Conservation (phyloP, 169 alveolate species). For the Eimeria praecox region DNA sequence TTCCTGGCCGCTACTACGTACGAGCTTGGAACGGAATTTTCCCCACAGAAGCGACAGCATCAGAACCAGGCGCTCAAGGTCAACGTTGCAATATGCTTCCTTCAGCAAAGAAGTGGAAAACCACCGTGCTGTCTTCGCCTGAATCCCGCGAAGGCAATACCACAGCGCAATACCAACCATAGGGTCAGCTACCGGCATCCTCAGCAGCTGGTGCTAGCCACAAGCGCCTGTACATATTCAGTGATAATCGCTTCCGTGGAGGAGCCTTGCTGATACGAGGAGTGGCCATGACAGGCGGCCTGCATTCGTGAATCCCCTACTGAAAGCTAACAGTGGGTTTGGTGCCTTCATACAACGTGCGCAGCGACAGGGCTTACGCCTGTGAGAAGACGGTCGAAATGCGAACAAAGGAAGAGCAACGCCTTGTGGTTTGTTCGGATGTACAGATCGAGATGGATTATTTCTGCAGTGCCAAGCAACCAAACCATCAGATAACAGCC, state of each 20-base stretch:
- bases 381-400: slow-evolving; percentile 72
- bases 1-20: slow-evolving; percentile 1
- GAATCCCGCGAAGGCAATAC: neutral
- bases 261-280: neutral
- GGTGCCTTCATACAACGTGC: neutral
- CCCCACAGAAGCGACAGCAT: slow-evolving; percentile 86
- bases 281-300: neutral
- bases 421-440: slow-evolving; percentile 75
- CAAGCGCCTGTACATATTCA: neutral
- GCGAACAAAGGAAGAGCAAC: slow-evolving; percentile 62
- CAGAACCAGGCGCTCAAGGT: slow-evolving; percentile 87
- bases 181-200: neutral
- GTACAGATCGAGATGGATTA: slow-evolving; percentile 66
- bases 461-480: slow-evolving; percentile 41
- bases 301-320: neutral
- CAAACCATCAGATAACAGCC: neutral
- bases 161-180: neutral
- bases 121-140: slow-evolving; percentile 86
- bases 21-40: slow-evolving; percentile 81
- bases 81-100: slow-evolving; percentile 87
- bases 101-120: slow-evolving; percentile 85
- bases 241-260: neutral
- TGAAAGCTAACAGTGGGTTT: neutral
- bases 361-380: slow-evolving; percentile 15
- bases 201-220: neutral